phyloP scores from a whole-genome alignment of 2,329 filamentous ascomycete genomes.

The Calycina herbarum region DNA sequence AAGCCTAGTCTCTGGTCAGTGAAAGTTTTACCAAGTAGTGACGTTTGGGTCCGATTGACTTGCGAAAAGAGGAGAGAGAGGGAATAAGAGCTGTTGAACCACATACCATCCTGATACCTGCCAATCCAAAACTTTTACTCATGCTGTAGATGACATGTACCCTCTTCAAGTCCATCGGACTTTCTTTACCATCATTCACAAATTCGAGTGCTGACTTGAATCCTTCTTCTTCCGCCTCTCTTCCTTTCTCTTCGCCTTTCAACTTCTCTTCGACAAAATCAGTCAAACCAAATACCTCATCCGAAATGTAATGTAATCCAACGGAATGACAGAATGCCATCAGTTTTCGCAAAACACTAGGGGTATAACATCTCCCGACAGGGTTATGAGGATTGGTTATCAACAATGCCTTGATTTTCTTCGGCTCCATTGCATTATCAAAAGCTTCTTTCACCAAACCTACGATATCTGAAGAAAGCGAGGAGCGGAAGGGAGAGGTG shows the following conservation, averaged over 20 bases:
- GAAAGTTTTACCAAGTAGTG: no score
- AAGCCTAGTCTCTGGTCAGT: conserved; percentile 9
- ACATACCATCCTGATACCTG: conserved; percentile 11
- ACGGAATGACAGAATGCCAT: conserved; percentile 44
- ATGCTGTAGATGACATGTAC: conserved; percentile 4
- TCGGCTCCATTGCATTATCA: neutral
- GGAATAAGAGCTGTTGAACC: neutral
- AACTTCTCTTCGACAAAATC: conserved; percentile 32
- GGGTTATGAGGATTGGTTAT: conserved; percentile 40
- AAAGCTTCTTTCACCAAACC: neutral
- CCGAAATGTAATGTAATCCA: conserved; percentile 46
- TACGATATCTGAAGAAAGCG: neutral
- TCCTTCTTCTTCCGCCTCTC: neutral
- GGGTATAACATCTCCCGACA: conserved; percentile 18
- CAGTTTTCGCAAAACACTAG: conserved; percentile 23
- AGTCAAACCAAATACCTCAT: conserved; percentile 51
- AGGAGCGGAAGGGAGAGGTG: neutral
- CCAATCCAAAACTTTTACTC: conserved; percentile 9
- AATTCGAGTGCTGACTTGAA: conserved; percentile 1
- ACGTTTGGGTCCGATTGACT: no score
- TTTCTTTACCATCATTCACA: neutral
- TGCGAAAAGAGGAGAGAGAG: no score
- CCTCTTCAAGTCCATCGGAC: neutral
- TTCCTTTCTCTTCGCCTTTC: neutral
- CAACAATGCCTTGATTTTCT: conserved; percentile 38